Conservation (phyloP, 345 rosid genomes). For the Raphanus sativus region DNA sequence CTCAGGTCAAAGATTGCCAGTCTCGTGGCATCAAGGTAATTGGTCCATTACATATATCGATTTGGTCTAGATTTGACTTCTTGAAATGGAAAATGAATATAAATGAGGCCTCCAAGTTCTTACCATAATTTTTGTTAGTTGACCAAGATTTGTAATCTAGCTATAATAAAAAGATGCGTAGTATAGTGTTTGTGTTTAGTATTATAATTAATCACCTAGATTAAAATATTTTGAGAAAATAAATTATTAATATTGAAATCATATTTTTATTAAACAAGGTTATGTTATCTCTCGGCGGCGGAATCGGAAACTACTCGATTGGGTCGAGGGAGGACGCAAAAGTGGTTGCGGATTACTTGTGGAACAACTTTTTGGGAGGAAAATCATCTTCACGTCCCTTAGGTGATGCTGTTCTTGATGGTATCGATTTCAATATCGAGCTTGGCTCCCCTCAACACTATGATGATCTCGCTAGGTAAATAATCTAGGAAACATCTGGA, state of each 20-base stretch:
- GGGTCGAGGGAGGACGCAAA: conserved; percentile 47
- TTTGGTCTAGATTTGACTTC: neutral
- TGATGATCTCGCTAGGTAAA: conserved; percentile 50
- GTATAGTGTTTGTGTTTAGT: neutral
- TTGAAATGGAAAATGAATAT: neutral
- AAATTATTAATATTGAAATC: neutral
- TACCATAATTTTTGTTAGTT: neutral
- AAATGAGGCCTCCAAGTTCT: neutral
- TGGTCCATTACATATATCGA: conserved; percentile 8
- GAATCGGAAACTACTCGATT: conserved; percentile 48
- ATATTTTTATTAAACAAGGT: conserved; percentile 28
- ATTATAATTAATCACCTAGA: neutral
- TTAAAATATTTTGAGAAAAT: too few relatives aligned
- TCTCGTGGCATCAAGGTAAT: conserved; percentile 47
- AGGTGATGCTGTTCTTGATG: conserved; percentile 55
- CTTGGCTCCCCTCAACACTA: conserved; percentile 42
- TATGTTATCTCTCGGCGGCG: conserved; percentile 62
- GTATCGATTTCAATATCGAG: conserved; percentile 59
- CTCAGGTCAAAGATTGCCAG: conserved; percentile 48
- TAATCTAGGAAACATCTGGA: neutral
- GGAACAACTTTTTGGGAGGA: conserved; percentile 52
- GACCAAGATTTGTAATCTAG: neutral
- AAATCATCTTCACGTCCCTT: conserved; percentile 49
- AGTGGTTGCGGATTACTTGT: conserved; percentile 43
- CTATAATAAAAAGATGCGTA: neutral